These are phyloP conservation scores for Cerioporus squamosus DNA, from an alignment of 1,284 basidiomycete genomes.

Conservation along the genomic window DNA sequence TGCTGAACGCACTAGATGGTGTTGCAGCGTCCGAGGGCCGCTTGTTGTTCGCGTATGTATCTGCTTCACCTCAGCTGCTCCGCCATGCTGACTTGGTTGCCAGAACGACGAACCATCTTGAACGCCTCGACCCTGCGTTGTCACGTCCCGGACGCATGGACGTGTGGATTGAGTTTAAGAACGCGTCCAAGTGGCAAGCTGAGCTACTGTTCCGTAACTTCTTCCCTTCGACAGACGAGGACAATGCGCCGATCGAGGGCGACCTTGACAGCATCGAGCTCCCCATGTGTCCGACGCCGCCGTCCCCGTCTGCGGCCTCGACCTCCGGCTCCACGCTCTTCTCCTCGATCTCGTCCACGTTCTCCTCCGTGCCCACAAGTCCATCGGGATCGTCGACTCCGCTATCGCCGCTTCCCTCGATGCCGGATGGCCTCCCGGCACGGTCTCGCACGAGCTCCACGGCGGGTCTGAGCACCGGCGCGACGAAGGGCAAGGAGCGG, in stretches of 20 bases:
- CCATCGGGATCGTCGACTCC: conserved; percentile 30
- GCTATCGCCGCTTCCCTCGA: conserved; percentile 33
- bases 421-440: conserved; percentile 23
- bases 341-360: conserved; percentile 34
- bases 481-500: conserved; percentile 13
- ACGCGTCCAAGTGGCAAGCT: conserved; percentile 81
- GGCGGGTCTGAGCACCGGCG: conserved; percentile 16
- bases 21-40: conserved; percentile 86
- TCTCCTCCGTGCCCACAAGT: conserved; percentile 29
- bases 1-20: conserved; percentile 85
- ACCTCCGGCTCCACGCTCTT: conserved; percentile 35
- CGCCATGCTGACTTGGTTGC: conserved; percentile 5
- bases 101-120: conserved; percentile 84
- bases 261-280: conserved; percentile 56
- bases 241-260: conserved; percentile 42
- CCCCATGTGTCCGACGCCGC: conserved; percentile 37
- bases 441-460: conserved; percentile 21
- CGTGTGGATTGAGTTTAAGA: conserved; percentile 88
- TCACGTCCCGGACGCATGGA: conserved; percentile 89
- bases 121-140: conserved; percentile 81
- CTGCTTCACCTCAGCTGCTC: not conserved
- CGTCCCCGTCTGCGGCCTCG: conserved; percentile 36
- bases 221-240: conserved; percentile 74
- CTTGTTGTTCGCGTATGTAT: conserved; percentile 77
- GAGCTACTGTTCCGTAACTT: conserved; percentile 85